Percentiles rank a stretch among this genome's conserved stretches.
Conservation (phyloP, 164 flowering plant genomes). For the Nymphaea colorata region DNA sequence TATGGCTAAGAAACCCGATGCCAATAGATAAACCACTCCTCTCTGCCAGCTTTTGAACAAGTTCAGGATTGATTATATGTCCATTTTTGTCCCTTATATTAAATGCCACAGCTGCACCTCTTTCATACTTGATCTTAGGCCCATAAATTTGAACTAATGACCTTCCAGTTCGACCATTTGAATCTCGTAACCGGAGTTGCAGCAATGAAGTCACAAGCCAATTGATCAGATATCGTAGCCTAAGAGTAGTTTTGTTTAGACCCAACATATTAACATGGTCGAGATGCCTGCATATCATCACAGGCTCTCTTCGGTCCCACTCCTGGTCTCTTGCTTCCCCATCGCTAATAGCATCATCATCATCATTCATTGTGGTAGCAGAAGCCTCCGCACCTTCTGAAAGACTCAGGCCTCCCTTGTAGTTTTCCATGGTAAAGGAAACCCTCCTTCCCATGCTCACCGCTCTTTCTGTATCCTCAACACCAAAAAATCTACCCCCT, state of each 20-base stretch:
- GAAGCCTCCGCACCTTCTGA: constrained; percentile 57
- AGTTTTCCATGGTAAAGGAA: constrained; percentile 59
- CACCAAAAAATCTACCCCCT: constrained; percentile 61
- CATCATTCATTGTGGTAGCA: constrained; percentile 34
- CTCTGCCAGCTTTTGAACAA: constrained; percentile 75
- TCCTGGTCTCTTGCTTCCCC: constrained; percentile 43
- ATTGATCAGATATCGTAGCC: constrained; percentile 66
- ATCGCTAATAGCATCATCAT: constrained; percentile 24
- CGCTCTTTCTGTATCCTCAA: constrained; percentile 27
- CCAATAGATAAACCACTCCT: constrained; percentile 68
- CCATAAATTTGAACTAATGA: constrained; percentile 79
- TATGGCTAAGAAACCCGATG: constrained; percentile 67
- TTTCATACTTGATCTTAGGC: constrained; percentile 87
- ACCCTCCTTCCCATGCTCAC: constrained; percentile 63
- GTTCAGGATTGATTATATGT: constrained; percentile 50
- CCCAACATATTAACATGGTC: constrained; percentile 81
- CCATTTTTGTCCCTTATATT: constrained; percentile 46
- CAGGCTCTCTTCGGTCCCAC: constrained; percentile 45
- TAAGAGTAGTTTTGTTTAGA: constrained; percentile 62
- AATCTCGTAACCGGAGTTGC: constrained; percentile 48
- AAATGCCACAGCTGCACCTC: constrained; percentile 90
- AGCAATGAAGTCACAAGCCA: constrained; percentile 90
- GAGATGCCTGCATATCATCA: constrained; percentile 63
- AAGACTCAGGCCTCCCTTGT: constrained; percentile 30
- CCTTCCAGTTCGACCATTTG: constrained; percentile 23